These are phyloP conservation scores for Venturia nashicola DNA, from an alignment of 2,329 filamentous ascomycete species.

Conservation along the genomic window DNA sequence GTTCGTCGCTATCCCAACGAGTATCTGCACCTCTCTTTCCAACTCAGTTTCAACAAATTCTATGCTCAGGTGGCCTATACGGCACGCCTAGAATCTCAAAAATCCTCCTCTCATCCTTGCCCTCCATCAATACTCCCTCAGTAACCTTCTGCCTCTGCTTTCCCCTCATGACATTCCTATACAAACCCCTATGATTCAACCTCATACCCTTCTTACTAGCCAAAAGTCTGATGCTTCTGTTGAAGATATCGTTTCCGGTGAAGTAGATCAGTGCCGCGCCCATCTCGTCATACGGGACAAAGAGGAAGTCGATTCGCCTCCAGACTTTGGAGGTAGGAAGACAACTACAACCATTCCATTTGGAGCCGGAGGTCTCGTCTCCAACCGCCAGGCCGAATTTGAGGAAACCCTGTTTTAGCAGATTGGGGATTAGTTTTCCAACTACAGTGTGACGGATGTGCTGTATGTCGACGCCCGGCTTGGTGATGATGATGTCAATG, in stretches of 20 bases:
- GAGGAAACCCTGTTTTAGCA: conserved; percentile 54
- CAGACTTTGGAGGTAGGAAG: conserved; percentile 49
- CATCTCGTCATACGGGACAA: conserved; percentile 67
- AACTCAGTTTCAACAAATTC: conserved; percentile 47
- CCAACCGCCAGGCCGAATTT: conserved; percentile 54
- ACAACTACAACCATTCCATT: conserved; percentile 80
- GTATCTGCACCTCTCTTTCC: background rate
- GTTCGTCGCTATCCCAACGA: too few relatives aligned
- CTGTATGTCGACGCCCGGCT: conserved; percentile 42
- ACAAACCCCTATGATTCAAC: conserved; percentile 74
- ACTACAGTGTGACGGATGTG: conserved; percentile 53
- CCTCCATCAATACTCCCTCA: conserved; percentile 61
- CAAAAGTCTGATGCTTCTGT: conserved; percentile 69
- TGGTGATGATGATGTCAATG: conserved; percentile 76
- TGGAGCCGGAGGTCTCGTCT: conserved; percentile 47
- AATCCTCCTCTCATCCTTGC: conserved; percentile 62
- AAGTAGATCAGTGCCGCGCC: conserved; percentile 90
- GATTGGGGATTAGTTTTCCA: conserved; percentile 45
- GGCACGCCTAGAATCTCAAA: conserved; percentile 74
- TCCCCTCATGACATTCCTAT: conserved; percentile 54
- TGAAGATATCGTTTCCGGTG: conserved; percentile 91
- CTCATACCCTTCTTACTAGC: conserved; percentile 72
- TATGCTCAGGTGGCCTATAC: conserved; percentile 66
- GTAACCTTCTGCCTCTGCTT: conserved; percentile 46
- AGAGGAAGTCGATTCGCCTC: conserved; percentile 73